Evolutionary conservation across 1,139 yeast species (phyloP), one percentile per base, ranked within the genome.

Genomic region (Diutina sp.): DNA sequence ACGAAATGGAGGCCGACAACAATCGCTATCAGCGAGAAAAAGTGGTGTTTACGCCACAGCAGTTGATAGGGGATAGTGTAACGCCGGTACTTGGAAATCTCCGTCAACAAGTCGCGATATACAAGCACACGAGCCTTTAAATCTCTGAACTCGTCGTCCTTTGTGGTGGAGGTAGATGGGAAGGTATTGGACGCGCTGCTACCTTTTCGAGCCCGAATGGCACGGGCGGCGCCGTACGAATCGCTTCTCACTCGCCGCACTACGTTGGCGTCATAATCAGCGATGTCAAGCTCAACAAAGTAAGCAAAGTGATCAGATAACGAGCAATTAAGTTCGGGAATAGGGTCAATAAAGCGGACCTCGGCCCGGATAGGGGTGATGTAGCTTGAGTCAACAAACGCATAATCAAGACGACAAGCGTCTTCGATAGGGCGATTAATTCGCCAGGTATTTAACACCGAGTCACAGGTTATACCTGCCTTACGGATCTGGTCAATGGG

Each of bases 261-360:
- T 8, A 32, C 45, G 4, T 16, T 7, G 18, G 44, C 11, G 16
- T 32, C 45, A 18, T n/a, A 50, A 32, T 50, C 53, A 8, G 44
- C 44, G 9, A 50, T 21, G 1, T 50, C n/a, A 8, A 53, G 18
- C 28, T 28, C 45, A 21, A 53, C 44, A 30, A 82, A 73, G 64
- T 90, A 87, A 0, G 93, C 99, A 75, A 95, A 93, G 72, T 93
- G 99, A 67, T 93, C 99, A 0, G 97, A 90, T 62, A 81, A 85
- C 5, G 96, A 87, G 61, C 77, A 73, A 7, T 88, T 85, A 14
- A 81, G 72, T 72, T 18, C 18, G 0, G 87, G 85, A 12, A 89
- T 72, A 25, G 67, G 65, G 55, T 89, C 96, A 0, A 90, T 84
- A 66, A 91, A 90, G 44, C 78, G 77, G 1, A 90, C 97, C 11